A percentile compares a stretch with the other conserved stretches of the same genome.
phyloP scores from a whole-genome alignment of 2,329 filamentous ascomycete genomes.

The Teratosphaeria zuluensis region DNA sequence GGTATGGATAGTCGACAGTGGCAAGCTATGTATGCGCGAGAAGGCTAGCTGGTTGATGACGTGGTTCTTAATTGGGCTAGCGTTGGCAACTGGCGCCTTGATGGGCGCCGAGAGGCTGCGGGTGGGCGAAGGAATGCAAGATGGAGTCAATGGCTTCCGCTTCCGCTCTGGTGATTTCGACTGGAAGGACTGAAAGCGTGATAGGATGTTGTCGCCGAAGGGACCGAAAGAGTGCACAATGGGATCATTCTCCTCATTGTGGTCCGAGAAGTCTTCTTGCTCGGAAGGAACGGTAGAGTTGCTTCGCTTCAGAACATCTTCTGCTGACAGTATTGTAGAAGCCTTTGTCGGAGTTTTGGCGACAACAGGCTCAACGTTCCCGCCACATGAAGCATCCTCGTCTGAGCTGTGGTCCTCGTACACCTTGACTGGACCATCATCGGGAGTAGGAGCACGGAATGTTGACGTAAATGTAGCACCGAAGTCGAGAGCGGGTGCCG shows the following conservation, averaged over 20 bases:
- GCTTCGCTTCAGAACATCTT: constrained; percentile 4
- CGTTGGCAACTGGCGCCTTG: constrained; percentile 13
- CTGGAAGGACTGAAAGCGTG: constrained; percentile 68
- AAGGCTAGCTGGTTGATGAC: constrained; percentile 92
- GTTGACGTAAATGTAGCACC: constrained; percentile 34
- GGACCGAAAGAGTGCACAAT: constrained; percentile 87
- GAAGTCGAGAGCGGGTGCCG: constrained; percentile 35
- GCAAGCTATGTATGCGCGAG: constrained; percentile 83
- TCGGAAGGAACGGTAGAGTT: constrained; percentile 17
- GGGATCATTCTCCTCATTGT: constrained; percentile 90
- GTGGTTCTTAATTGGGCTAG: constrained; percentile 61
- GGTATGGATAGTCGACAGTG: constrained; percentile 77
- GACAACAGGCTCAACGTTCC: constrained; percentile 14
- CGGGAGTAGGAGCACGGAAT: constrained; percentile 31
- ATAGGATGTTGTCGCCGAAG: constrained; percentile 76
- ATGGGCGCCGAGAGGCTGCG: constrained; percentile 12
- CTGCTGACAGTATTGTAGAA: neutral
- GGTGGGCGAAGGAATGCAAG: constrained; percentile 16
- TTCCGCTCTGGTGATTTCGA: constrained; percentile 52
- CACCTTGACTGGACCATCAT: constrained; percentile 49
- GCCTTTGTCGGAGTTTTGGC: constrained; percentile 1
- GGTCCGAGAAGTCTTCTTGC: constrained; percentile 60
- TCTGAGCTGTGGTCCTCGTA: constrained; percentile 60
- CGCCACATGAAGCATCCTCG: constrained; percentile 32
- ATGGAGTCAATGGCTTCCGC: constrained; percentile 16